Conservation (phyloP, 139 green algal species). For the Chara braunii region DNA sequence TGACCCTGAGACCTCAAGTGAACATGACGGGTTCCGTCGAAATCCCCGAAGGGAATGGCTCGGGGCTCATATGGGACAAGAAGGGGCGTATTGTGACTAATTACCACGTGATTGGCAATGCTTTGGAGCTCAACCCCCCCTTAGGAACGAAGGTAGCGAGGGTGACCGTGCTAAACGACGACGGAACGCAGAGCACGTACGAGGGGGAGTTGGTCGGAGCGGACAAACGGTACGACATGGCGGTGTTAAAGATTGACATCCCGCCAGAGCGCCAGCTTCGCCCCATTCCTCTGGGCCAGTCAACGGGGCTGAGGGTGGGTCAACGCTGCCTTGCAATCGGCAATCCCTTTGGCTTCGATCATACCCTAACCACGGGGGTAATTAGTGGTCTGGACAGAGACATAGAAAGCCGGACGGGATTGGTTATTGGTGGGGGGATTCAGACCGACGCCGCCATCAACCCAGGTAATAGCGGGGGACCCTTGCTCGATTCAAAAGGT, state of each 20-base stretch:
- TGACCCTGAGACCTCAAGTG: constrained; percentile 12
- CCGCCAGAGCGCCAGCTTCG: constrained; percentile 12
- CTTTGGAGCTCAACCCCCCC: background rate
- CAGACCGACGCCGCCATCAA: constrained; percentile 57
- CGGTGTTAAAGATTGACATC: constrained; percentile 45
- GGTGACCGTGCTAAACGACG: constrained; percentile 55
- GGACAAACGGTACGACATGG: constrained; percentile 46
- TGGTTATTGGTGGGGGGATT: constrained; percentile 67
- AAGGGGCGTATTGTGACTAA: constrained; percentile 70
- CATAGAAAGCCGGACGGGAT: constrained; percentile 53
- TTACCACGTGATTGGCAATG: constrained; percentile 51
- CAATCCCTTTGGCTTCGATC: constrained; percentile 55
- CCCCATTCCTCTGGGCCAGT: constrained; percentile 24
- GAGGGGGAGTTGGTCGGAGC: constrained; percentile 39
- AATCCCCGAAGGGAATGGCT: constrained; percentile 60
- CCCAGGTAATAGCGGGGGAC: constrained; percentile 60
- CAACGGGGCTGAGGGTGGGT: constrained; percentile 34
- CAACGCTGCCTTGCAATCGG: constrained; percentile 48
- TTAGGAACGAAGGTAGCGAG: constrained; percentile 40
- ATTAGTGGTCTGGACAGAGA: constrained; percentile 47
- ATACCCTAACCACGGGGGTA: constrained; percentile 56
- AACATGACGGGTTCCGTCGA: constrained; percentile 20
- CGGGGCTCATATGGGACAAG: constrained; percentile 65
- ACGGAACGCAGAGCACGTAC: constrained; percentile 46
- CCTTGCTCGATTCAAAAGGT: constrained; percentile 65